These are phyloP conservation scores for Tolypocladium paradoxum DNA, from an alignment of 2,329 filamentous ascomycete genomes.

Conservation along the genomic window DNA sequence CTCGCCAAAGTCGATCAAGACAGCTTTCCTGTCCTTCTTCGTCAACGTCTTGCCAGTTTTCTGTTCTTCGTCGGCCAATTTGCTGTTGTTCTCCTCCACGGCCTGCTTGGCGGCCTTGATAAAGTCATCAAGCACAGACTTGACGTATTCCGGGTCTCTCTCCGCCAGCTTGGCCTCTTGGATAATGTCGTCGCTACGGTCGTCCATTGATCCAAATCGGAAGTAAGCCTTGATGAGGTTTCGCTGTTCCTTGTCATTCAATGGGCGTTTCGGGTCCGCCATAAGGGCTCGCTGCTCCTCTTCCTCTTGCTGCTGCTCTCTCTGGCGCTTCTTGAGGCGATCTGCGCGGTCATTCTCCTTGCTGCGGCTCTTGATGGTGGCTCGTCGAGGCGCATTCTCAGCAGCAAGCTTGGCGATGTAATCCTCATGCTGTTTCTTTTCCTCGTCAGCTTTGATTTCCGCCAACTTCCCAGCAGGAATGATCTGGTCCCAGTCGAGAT, in stretches of 20 bases:
- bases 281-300: conserved; percentile 65
- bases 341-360: conserved; percentile 53
- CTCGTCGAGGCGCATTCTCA: conserved; percentile 74
- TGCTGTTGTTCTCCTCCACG: conserved; percentile 56
- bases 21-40: conserved; percentile 96
- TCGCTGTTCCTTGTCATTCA: conserved; percentile 86
- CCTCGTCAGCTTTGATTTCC: conserved; percentile 79
- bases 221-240: conserved; percentile 87
- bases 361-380: conserved; percentile 45
- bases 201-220: conserved; percentile 81
- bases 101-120: conserved; percentile 46
- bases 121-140: conserved; percentile 65
- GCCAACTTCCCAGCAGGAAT: conserved; percentile 91
- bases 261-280: conserved; percentile 75
- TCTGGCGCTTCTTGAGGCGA: conserved; percentile 55
- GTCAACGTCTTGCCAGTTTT: conserved; percentile 71
- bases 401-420: conserved; percentile 76
- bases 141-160: conserved; percentile 72
- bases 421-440: conserved; percentile 70
- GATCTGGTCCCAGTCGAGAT: conserved; percentile 93
- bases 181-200: conserved; percentile 78
- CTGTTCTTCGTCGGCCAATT: conserved; percentile 72
- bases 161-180: conserved; percentile 75
- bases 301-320: conserved; percentile 54
- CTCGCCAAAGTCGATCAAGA: conserved; percentile 87